Conservation (phyloP, 768 basidiomycete genomes). For the Mycena haematopus region DNA sequence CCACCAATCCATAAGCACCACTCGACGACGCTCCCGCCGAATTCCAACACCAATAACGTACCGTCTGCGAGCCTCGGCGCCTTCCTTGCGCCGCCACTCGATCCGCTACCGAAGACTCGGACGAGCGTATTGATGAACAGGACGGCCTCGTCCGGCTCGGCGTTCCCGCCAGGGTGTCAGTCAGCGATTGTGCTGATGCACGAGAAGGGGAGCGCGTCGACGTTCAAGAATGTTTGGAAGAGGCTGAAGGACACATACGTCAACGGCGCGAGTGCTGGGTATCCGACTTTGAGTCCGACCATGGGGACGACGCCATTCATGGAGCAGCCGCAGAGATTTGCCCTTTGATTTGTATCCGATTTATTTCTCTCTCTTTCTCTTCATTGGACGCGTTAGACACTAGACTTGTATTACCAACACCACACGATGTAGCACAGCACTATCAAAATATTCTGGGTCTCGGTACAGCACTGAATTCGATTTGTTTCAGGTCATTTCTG, state of each 20-base stretch:
- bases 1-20: constrained; percentile 34
- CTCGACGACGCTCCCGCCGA: constrained; percentile 31
- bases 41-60: constrained; percentile 25
- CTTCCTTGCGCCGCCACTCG: constrained; percentile 33
- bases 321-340: constrained; percentile 49
- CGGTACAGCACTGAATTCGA: background rate
- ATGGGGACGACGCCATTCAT: constrained; percentile 49
- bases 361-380: background rate
- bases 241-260: constrained; percentile 75
- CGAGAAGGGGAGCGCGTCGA: constrained; percentile 90
- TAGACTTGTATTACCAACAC: constrained; percentile 16
- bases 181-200: constrained; percentile 81
- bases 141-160: constrained; percentile 31
- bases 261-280: constrained; percentile 36
- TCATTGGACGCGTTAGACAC: background rate
- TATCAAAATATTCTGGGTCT: constrained; percentile 1
- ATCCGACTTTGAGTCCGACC: constrained; percentile 48
- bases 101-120: constrained; percentile 35
- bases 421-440: constrained; percentile 17
- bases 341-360: constrained; percentile 31
- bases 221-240: constrained; percentile 81
- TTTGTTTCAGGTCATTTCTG: background rate
- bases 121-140: constrained; percentile 34
- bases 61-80: constrained; percentile 24
- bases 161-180: constrained; percentile 45